A percentile compares a stretch with the other conserved stretches of the same genome.
phyloP scores from a whole-genome alignment of 345 rosid genomes.

The Tarenaya hassleriana region DNA sequence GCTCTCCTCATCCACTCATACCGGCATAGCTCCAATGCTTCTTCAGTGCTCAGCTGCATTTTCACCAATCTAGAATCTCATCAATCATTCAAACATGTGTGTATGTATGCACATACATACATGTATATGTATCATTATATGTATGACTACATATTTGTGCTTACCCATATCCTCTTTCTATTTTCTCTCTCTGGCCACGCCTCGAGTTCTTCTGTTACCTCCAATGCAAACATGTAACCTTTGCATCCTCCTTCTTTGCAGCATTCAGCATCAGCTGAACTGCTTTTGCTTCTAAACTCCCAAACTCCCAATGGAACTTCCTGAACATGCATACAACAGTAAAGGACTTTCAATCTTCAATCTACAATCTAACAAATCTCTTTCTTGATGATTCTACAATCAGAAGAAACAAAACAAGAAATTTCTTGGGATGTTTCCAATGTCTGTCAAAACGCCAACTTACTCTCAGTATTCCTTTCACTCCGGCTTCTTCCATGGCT shows the following conservation, averaged over 20 bases:
- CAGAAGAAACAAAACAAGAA: not conserved
- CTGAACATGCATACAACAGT: conserved; percentile 30
- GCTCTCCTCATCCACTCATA: conserved; percentile 88
- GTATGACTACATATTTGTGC: not conserved
- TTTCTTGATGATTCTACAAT: no score
- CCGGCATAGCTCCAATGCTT: conserved; percentile 60
- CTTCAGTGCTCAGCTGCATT: conserved; percentile 44
- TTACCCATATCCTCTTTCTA: conserved; percentile 67
- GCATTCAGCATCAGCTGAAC: conserved; percentile 23
- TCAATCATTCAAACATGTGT: not conserved
- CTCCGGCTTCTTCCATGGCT: conserved; percentile 95
- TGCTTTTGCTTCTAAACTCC: conserved; percentile 37
- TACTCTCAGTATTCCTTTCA: conserved; percentile 69
- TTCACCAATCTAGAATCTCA: not conserved
- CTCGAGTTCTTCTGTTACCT: conserved; percentile 77
- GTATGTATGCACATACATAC: no score
- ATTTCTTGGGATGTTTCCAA: not conserved
- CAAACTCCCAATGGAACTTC: conserved; percentile 59
- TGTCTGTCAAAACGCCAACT: conserved; percentile 10
- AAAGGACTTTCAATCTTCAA: conserved; percentile 6
- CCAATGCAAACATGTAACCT: conserved; percentile 32
- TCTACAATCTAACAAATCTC: not conserved
- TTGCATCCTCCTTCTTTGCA: conserved; percentile 22
- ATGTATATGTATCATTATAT: no score
- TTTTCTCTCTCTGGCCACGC: conserved; percentile 66